Evolutionary conservation across 129 eudicot genomes (phyloP), one percentile per base, ranked within the genome.

Genomic region (Tagetes patula): DNA sequence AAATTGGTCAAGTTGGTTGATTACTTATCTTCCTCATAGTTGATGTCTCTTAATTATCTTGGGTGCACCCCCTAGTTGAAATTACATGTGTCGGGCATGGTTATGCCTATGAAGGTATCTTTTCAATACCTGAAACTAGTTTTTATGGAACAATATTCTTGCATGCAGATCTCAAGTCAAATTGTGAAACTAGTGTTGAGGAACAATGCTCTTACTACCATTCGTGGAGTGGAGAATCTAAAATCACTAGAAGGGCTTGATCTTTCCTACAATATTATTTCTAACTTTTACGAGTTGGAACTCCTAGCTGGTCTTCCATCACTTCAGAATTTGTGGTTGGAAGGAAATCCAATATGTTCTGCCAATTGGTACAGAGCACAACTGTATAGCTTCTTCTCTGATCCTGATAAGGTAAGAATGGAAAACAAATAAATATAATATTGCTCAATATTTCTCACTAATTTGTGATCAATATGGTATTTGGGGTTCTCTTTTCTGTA

Each of bases 341-440:
- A 93, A 84, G 98, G 98, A 75, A 93, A 93, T 78, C 98, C 98
- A 67, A 75, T 93, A 46, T 85, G 90, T 74, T 87, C 80, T 73
- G 96, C 95, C 4, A 82, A 88, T 49, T 93, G 98, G 98, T 93
- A 89, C 73, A 85, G 96, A 39, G 81, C 95, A 46, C 94, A 87
- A 74, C 88, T 93, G 12, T 93, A 84, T 75, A 93, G 98, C 88
- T 83, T 82, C 70, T 85, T 89, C 62, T 62, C 83, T 74, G 78
- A 79, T 73, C 92, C 96, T 14, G 84, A 87, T 11, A 75, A 81
- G 77, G 98, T 93, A 74, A 82, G 95, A 65, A 32, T 70, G 49
- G 36, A 43, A 46, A 59, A 50, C 3, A 6, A 70, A 31, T 54
- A 54, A 20, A 54, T 38, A 70, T 60, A 45, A n/a, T 37, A 65